phyloP scores from a whole-genome alignment of 345 rosid species.

The Excoecaria cochinchinensis region DNA sequence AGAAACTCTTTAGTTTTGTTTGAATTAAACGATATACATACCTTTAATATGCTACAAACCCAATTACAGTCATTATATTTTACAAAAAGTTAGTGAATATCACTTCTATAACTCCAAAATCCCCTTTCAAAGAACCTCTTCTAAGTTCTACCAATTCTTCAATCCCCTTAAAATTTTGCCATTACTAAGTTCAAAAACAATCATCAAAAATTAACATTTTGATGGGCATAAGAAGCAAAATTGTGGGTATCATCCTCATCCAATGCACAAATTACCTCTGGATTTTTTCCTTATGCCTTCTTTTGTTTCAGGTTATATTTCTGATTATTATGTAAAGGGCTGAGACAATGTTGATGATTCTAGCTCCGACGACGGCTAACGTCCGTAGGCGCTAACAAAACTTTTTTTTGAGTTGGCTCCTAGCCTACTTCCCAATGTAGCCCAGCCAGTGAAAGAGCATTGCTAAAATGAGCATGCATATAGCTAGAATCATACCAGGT shows the following conservation, averaged over 20 bases:
- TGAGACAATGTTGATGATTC: neutral
- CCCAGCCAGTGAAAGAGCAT: slow-evolving; percentile 77
- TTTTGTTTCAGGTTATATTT: neutral
- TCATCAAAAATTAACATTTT: neutral
- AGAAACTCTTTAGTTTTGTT: too few relatives aligned
- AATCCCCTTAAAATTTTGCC: too few relatives aligned
- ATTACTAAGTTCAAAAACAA: too few relatives aligned
- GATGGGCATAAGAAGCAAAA: neutral
- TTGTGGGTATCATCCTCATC: neutral
- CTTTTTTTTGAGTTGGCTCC: neutral
- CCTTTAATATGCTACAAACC: too few relatives aligned
- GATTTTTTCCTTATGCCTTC: neutral
- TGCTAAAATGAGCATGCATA: slow-evolving; percentile 80
- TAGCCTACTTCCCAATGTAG: slow-evolving; percentile 59
- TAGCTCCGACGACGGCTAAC: neutral
- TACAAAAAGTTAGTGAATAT: too few relatives aligned
- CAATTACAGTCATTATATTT: too few relatives aligned
- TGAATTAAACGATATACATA: too few relatives aligned
- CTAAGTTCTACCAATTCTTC: too few relatives aligned
- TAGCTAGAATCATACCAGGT: slow-evolving; percentile 76
- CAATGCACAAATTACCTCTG: neutral
- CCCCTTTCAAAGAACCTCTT: too few relatives aligned
- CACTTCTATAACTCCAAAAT: too few relatives aligned
- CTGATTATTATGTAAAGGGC: neutral
- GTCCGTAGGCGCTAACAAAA: neutral